Conservation (phyloP, 176 grass and related monocot genomes). For the Aegilops speltoides region DNA sequence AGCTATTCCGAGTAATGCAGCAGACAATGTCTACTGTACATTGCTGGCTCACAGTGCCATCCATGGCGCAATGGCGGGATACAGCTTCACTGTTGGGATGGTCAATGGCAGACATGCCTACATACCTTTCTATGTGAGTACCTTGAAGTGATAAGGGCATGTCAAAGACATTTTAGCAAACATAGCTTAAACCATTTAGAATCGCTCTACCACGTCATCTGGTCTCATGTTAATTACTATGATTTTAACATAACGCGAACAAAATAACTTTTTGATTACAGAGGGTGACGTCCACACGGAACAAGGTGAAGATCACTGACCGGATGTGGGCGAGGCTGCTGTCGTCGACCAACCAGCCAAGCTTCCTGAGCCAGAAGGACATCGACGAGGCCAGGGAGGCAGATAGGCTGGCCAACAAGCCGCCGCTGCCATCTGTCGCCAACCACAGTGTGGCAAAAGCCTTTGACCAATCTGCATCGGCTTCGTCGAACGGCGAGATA, state of each 20-base stretch:
- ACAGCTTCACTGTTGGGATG: slow-evolving; percentile 83
- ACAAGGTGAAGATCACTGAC: slow-evolving; percentile 68
- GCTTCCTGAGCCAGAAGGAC: slow-evolving; percentile 64
- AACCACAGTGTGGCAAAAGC: slow-evolving; percentile 5
- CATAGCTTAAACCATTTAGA: neutral
- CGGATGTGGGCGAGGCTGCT: slow-evolving; percentile 81
- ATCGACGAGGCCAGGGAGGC: slow-evolving; percentile 49
- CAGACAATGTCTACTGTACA: slow-evolving; percentile 95
- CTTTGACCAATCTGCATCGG: slow-evolving; percentile 16
- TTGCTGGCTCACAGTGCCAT: slow-evolving; percentile 86
- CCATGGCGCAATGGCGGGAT: slow-evolving; percentile 97
- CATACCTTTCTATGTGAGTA: slow-evolving; percentile 94
- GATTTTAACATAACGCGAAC: neutral
- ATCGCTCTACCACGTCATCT: neutral
- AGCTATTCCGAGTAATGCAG: slow-evolving; percentile 94
- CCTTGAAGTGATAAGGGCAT: neutral
- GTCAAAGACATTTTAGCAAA: neutral
- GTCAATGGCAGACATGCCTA: slow-evolving; percentile 90
- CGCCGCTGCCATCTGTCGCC: neutral
- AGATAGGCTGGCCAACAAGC: slow-evolving; percentile 43
- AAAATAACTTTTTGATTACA: slow-evolving; percentile 27
- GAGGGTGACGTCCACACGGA: slow-evolving; percentile 76
- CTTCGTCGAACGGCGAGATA: slow-evolving; percentile 24
- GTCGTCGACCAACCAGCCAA: slow-evolving; percentile 81
- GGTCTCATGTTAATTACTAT: neutral